Conservation (phyloP, 148 eudicot species). For the Cornus suecica region DNA sequence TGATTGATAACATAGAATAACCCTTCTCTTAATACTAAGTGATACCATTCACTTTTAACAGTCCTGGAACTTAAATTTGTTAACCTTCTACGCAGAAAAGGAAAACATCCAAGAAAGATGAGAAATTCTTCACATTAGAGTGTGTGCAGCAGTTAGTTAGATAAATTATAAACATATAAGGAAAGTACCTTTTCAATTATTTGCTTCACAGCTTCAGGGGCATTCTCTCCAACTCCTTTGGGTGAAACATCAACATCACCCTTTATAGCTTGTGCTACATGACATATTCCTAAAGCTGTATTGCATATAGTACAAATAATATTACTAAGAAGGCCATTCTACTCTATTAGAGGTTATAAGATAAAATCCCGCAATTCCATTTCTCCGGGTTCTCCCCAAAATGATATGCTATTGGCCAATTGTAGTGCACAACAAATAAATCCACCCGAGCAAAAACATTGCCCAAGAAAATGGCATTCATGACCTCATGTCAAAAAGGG, state of each 20-base stretch:
- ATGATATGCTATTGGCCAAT: no score
- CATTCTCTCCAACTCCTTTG: conserved; percentile 46
- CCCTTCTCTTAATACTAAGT: neutral
- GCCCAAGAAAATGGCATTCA: neutral
- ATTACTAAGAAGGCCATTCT: no score
- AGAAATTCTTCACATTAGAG: no score
- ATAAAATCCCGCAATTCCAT: no score
- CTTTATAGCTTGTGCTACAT: conserved; percentile 54
- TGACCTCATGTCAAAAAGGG: neutral
- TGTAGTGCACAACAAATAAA: no score
- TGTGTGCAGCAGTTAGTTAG: no score
- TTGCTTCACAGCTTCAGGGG: conserved; percentile 67
- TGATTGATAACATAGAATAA: conserved; percentile 1
- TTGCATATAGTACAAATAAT: neutral
- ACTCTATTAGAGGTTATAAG: no score
- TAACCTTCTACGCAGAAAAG: neutral
- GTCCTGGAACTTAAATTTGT: neutral
- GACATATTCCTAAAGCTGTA: conserved; percentile 22
- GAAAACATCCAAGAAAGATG: neutral
- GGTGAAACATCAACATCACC: conserved; percentile 40
- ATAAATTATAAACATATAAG: neutral
- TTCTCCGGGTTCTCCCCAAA: no score
- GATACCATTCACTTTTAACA: neutral
- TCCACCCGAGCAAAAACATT: neutral
- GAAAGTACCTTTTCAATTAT: conserved; percentile 73